Conservation (phyloP, 179 eudicot species). For the Silene coronaria region DNA sequence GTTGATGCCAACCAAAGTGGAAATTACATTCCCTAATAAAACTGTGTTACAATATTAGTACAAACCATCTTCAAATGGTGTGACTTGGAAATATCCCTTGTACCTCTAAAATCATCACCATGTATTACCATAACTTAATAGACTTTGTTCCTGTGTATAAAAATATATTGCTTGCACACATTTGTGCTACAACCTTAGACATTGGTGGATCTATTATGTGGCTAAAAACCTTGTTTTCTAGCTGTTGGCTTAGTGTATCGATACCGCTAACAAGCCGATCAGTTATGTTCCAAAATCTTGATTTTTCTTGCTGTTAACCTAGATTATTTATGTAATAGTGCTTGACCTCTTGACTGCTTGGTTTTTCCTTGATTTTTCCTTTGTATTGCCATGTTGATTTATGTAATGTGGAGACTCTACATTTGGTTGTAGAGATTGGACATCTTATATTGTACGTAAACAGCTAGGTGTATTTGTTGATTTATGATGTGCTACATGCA, state of each 20-base stretch:
- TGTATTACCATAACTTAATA: too few relatives aligned
- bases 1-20: background rate
- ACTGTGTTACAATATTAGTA: background rate
- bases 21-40: background rate
- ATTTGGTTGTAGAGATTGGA: too few relatives aligned
- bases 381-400: too few relatives aligned
- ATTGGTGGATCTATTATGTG: background rate
- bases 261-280: background rate
- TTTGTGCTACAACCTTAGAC: background rate
- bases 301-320: background rate
- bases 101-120: too few relatives aligned
- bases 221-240: too few relatives aligned
- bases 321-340: background rate
- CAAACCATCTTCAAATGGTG: background rate
- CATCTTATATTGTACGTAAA: too few relatives aligned
- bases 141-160: background rate
- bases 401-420: too few relatives aligned
- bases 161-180: background rate
- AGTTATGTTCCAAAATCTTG: background rate
- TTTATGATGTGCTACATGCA: too few relatives aligned
- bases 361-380: too few relatives aligned
- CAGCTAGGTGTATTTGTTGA: too few relatives aligned
- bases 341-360: background rate
- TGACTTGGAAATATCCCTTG: background rate
- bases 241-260: too few relatives aligned